A percentile compares a stretch with the other conserved stretches of the same genome.
Evolutionary conservation across 1,284 basidiomycete species (phyloP).

Genomic region (Hemileia vastatrix): DNA sequence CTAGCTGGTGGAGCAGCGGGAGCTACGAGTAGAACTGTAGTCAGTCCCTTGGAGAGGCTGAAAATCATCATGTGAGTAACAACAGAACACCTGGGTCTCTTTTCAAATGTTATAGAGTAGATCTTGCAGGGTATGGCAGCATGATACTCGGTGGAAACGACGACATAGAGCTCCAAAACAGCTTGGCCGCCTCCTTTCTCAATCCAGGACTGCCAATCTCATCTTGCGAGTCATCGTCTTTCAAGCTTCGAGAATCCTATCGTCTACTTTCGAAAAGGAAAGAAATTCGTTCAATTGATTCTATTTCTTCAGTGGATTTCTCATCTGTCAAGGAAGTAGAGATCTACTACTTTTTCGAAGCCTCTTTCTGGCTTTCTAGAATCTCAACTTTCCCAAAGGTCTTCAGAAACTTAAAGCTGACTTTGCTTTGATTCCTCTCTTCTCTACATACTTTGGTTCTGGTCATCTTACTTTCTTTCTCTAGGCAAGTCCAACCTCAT

Average conservation of each 20-base stretch:
- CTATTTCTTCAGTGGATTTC: neutral
- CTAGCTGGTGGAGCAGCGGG: conserved; percentile 59
- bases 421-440: conserved; percentile 14
- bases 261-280: neutral
- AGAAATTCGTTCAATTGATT: neutral
- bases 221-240: no score
- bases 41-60: conserved; percentile 77
- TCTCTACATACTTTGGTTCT: no score
- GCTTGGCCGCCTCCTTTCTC: no score
- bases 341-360: conserved; percentile 20
- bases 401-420: no score
- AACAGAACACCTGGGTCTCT: no score
- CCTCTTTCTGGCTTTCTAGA: neutral
- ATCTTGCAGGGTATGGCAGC: no score
- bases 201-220: no score
- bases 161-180: no score
- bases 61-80: conserved; percentile 85
- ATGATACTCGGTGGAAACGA: no score
- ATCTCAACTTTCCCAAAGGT: neutral
- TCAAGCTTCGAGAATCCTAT: neutral
- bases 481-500: conserved; percentile 60
- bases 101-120: no score
- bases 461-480: conserved; percentile 20
- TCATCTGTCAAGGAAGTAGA: neutral
- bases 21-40: conserved; percentile 70